Evolutionary conservation across 305 asterid genomes (phyloP), one percentile per base, ranked within the genome.

Genomic region (Fraxinus platypoda): DNA sequence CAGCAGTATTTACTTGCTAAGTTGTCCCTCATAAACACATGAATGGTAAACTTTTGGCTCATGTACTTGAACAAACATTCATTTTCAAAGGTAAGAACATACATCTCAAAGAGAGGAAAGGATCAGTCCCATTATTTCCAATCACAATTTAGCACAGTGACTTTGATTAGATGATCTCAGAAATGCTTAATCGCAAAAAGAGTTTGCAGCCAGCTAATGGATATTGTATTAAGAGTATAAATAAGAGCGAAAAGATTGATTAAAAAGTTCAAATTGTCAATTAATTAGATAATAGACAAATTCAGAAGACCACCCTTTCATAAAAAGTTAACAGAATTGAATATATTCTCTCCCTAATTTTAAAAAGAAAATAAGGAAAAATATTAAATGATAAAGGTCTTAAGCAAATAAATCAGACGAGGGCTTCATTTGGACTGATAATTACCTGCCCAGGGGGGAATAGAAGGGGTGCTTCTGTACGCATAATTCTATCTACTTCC

Each of bases 401-500:
- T 30, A 28, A 31, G 8, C 28, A 8, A 52, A 81, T 68, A 19
- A 59, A 73, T 43, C 19, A 79, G 74, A 79, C 78, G 33, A 25
- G 30, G 37, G 23, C 15, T 72, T 80, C 79, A 57, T 2, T 15
- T 57, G 57, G 34, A 88, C 74, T 74, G 75, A 77, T 82, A 71
- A 80, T 76, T 87, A 95, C 99, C 97, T 93, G 98, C 85, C 98
- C 97, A 54, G 98, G 99, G 68, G 97, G 91, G 85, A 90, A 93
- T 33, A 95, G 83, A 87, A 94, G 98, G 43, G 98, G 91, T 23
- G 95, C 99, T 25, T 95, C 96, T 1, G 94, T 90, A 5, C 94
- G 96, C 99, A 95, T 93, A 78, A 89, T 88, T 83, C 86, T 94
- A 89, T 95, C 98, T 73, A 90, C 95, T 87, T 93, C 98, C 28